These are phyloP conservation scores for Suhomyces chickasaworum DNA, from an alignment of 1,139 yeast genomes.

Conservation along the genomic window DNA sequence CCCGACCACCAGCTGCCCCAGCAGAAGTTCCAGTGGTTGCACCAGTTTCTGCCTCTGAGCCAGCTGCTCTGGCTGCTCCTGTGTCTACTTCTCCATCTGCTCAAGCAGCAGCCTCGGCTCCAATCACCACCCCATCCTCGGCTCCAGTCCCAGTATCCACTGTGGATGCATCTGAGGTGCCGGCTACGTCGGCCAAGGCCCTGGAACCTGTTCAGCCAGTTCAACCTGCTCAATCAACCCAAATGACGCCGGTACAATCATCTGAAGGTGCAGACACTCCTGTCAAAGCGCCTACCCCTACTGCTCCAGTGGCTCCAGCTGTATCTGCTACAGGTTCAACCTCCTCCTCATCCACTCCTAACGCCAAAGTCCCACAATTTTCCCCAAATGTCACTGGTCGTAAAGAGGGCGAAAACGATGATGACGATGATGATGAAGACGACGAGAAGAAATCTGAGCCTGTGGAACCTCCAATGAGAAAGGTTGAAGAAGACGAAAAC, in stretches of 20 bases:
- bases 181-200: slow-evolving; percentile 8
- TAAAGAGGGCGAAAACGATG: slow-evolving; percentile 29
- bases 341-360: slow-evolving; percentile 2
- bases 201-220: neutral
- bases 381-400: slow-evolving; percentile 27
- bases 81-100: neutral
- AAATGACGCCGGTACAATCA: neutral
- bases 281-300: slow-evolving; percentile 1
- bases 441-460: slow-evolving; percentile 29
- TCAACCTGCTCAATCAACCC: neutral
- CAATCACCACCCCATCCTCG: slow-evolving; percentile 2
- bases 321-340: slow-evolving; percentile 3
- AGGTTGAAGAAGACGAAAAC: slow-evolving; percentile 80
- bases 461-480: slow-evolving; percentile 70
- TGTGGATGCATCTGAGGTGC: slow-evolving; percentile 4
- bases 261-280: slow-evolving; percentile 7
- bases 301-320: slow-evolving; percentile 9
- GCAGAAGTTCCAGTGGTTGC: slow-evolving; percentile 9
- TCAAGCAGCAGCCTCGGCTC: neutral
- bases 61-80: slow-evolving; percentile 5
- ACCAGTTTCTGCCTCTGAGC: slow-evolving; percentile 10
- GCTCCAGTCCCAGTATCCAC: slow-evolving; percentile 4
- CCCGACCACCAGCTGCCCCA: slow-evolving; percentile 12
- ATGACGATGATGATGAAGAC: slow-evolving; percentile 44
- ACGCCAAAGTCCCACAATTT: slow-evolving; percentile 24